Base-by-base conservation (phyloP, 208 protist species). In the Acanthamoeba culbertsoni region DNA sequence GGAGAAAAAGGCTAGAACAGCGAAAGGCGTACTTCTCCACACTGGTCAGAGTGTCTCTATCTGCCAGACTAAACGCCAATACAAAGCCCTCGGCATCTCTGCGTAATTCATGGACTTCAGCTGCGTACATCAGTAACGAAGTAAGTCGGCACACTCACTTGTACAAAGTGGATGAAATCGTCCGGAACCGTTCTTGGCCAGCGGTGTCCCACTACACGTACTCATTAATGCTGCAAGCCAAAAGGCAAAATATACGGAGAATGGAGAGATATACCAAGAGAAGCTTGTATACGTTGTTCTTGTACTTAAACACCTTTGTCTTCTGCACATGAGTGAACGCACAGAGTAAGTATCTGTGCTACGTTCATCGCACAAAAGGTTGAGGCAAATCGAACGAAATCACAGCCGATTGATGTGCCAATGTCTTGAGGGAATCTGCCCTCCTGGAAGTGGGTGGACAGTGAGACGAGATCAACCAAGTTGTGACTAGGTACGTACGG, bases 91-190 rank as follows among this genome's bases (percentile, higher is more conserved):
- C 63, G 5, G 63, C 63, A 45, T 75, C 37, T n/a, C 63, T 75
- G 63, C 23, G 8, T 8, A 68, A 7, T 33, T 8, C 48, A 68
- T 68, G 12, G 23, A 33, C 59, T 8, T 18, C 48, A 55, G 12
- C 12, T 55, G 48, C 8, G 48, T 18, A 55, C 48, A 68, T 7
- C n/a, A 37, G n/a, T 6, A 26, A 37, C 7, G 59, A 68, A 10
- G 59, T 14, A n/a, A 68, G 16, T 6, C 28, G 7, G n/a, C n/a
- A n/a, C n/a, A 45, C 98, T 55, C 98, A 98, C 88, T 98, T 96
- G 96, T 99, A 99, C 96, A 99, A 99, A 93, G 96, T 98, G 95
- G 97, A 98, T 37, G 98, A 99, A 94, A 99, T 97, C 0, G 96
- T 97, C 55, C 96, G 94, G 33, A 96, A 96, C 63, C 95, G 86